Evolutionary conservation across 805 yeast species (phyloP), one percentile per base, ranked within the genome.

Genomic region (Kluyveromyces starmeri): DNA sequence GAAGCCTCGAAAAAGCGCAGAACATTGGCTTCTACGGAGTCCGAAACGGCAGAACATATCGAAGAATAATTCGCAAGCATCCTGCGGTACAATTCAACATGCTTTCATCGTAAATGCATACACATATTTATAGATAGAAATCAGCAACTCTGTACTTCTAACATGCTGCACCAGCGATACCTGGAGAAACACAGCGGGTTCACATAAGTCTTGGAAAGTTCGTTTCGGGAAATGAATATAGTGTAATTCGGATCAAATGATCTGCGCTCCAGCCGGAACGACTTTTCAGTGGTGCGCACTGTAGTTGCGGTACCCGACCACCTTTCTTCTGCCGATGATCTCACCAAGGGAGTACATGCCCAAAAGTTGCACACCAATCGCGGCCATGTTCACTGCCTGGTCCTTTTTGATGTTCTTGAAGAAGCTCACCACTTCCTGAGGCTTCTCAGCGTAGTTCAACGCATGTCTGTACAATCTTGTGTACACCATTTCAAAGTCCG

Each of bases 261-360:
- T n/a, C n/a, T n/a, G n/a, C n/a, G n/a, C n/a, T n/a, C n/a, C n/a
- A n/a, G n/a, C n/a, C n/a, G n/a, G n/a, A n/a, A n/a, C n/a, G n/a
- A n/a, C n/a, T n/a, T n/a, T 28, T 32, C 45, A 44, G 37, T 54
- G 61, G 41, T 57, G 58, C 38, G 61, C 51, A 43, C 60, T 49
- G 44, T 61, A 39, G 60, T 50, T 63, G 42, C 59, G 71, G 74
- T 92, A 89, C 48, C 96, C 96, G 55, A 86, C 83, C 41, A 92
- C 51, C 54, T 83, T 76, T 71, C 97, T 82, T 72, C 97, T 85
- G 56, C 98, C 98, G 55, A 92, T 71, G 49, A 88, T 76, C 72
- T 92, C 98, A 59, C 98, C 98, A 30, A 89, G 70, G 18, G 96
- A 76, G 65, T 86, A 92, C 59, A 88, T 72, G 45, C 96, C 98